Evolutionary conservation across 768 basidiomycete species (phyloP).

Genomic region (Suillus occidentalis): DNA sequence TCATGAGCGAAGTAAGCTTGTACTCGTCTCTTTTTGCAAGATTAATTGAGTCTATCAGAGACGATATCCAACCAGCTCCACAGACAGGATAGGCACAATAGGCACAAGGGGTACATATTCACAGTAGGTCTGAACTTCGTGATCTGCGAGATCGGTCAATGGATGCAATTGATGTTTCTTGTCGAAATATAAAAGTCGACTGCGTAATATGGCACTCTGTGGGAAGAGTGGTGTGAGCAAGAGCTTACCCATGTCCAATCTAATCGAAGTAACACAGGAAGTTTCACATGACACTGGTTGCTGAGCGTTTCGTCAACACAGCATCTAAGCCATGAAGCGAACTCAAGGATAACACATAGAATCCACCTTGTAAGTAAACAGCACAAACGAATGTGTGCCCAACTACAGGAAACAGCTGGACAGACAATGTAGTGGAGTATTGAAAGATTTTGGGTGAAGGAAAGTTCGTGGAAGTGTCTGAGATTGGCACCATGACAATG

Average conservation of each 20-base stretch:
- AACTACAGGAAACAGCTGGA: no score
- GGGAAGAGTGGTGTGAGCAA: constrained; percentile 38
- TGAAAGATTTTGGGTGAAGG: no score
- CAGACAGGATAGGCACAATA: neutral
- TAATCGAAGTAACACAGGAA: no score
- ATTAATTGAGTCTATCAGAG: neutral
- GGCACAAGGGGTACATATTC: neutral
- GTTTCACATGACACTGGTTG: no score
- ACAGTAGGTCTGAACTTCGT: constrained; percentile 1
- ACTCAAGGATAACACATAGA: no score
- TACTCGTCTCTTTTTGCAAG: neutral
- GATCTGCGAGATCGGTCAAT: neutral
- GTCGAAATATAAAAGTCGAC: constrained; percentile 1
- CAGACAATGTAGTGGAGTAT: no score
- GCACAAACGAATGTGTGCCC: no score
- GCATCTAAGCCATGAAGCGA: no score
- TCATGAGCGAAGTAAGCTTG: neutral
- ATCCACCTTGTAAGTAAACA: no score
- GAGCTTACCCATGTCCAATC: constrained; percentile 23
- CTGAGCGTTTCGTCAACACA: no score
- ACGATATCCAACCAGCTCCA: constrained; percentile 15
- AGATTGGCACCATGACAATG: no score
- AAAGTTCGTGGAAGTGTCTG: no score
- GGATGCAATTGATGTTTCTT: neutral
- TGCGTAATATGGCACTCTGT: constrained; percentile 35